Evolutionary conservation across 306 rosid genomes (phyloP).

Genomic region (Fragaria iinumae): DNA sequence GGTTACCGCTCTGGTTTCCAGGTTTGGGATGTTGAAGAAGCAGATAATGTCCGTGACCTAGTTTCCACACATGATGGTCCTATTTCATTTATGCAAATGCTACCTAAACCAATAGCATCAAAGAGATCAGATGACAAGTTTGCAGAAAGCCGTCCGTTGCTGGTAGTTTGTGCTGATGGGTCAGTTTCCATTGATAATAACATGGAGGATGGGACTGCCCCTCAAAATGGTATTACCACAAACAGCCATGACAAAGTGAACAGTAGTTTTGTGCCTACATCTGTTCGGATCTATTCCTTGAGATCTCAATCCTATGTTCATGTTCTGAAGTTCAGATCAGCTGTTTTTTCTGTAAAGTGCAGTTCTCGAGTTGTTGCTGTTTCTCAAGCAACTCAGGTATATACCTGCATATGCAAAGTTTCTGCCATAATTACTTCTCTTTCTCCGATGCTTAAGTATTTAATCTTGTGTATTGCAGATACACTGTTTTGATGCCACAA

Average conservation of each 20-base stretch:
- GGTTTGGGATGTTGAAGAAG: conserved; percentile 98
- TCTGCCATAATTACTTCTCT: conserved; percentile 6
- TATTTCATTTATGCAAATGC: conserved; percentile 84
- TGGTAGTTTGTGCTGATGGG: conserved; percentile 76
- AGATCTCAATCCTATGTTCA: conserved; percentile 79
- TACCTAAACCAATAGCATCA: conserved; percentile 70
- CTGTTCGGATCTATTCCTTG: conserved; percentile 78
- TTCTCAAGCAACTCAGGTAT: conserved; percentile 85
- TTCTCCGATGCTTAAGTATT: conserved; percentile 22
- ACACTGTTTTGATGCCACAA: conserved; percentile 77
- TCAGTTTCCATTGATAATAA: conserved; percentile 55
- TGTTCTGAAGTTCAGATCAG: conserved; percentile 83
- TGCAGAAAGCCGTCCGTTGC: conserved; percentile 62
- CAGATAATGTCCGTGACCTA: conserved; percentile 71
- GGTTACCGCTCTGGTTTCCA: conserved; percentile 92
- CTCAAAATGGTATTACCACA: conserved; percentile 43
- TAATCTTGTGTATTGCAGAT: conserved; percentile 52
- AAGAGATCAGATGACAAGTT: conserved; percentile 65
- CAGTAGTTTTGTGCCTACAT: conserved; percentile 64
- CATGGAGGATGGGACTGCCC: conserved; percentile 46
- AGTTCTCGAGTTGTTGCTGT: conserved; percentile 82
- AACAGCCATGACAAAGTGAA: conserved; percentile 56
- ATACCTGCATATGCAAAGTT: conserved; percentile 9
- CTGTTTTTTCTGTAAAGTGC: conserved; percentile 81
- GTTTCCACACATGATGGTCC: conserved; percentile 85